Evolutionary conservation across 768 basidiomycete species (phyloP).

Genomic region (Lanmaoa rubissima): DNA sequence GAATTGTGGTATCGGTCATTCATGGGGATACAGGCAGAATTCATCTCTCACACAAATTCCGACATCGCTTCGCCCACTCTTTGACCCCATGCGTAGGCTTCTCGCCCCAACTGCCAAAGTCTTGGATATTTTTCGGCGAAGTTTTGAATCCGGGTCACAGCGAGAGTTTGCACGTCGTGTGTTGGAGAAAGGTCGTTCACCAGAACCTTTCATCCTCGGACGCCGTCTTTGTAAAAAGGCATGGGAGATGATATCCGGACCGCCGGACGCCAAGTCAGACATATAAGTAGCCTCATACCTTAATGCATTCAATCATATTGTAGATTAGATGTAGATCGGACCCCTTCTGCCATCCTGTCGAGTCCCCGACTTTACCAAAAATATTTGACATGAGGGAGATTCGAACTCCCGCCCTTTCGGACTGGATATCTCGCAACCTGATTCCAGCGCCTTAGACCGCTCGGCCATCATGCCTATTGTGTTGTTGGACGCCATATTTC

Average conservation of each 20-base stretch:
- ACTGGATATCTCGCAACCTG: constrained; percentile 34
- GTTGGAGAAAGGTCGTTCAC: constrained; percentile 63
- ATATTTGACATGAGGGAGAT: constrained; percentile 32
- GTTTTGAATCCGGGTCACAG: constrained; percentile 56
- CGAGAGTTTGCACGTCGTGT: constrained; percentile 53
- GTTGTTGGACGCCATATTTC: fast-evolving
- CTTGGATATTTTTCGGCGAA: constrained; percentile 51
- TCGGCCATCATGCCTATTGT: constrained; percentile 45
- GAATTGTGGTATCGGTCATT: neutral
- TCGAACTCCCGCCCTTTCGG: constrained; percentile 37
- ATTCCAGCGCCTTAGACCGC: constrained; percentile 61
- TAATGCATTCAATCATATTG: constrained; percentile 6
- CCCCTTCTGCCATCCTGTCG: neutral
- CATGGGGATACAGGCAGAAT: constrained; percentile 36
- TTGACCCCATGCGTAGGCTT: constrained; percentile 50
- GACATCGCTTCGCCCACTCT: constrained; percentile 52
- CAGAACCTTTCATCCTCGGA: constrained; percentile 52
- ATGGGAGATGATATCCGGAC: constrained; percentile 38
- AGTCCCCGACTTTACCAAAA: neutral
- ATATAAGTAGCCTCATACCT: constrained; percentile 26
- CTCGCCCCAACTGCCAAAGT: constrained; percentile 56
- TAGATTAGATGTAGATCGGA: constrained; percentile 10
- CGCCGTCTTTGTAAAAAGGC: constrained; percentile 39
- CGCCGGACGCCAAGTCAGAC: constrained; percentile 28
- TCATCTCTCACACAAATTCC: constrained; percentile 61